Conservation (phyloP, 2,329 filamentous ascomycete species). For the Pestalotiopsis fici region DNA sequence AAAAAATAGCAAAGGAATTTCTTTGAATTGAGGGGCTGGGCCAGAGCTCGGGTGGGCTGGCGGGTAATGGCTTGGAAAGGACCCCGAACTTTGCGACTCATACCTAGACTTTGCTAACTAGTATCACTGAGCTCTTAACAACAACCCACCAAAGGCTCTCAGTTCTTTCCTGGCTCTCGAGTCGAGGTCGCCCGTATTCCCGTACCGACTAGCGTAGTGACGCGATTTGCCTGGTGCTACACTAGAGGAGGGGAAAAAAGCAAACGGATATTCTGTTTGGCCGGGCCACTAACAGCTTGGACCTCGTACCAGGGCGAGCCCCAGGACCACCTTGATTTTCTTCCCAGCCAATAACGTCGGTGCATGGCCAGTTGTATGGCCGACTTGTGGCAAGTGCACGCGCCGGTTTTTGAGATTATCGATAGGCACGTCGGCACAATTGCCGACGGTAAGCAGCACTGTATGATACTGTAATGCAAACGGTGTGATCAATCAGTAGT, state of each 20-base stretch:
- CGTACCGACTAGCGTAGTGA: no score
- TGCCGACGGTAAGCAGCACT: constrained; percentile 3
- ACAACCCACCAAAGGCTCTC: neutral
- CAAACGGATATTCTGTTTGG: constrained; percentile 5
- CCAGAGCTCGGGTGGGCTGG: neutral
- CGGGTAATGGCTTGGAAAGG: neutral
- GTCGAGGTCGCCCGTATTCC: neutral
- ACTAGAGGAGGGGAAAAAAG: neutral
- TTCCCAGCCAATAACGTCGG: neutral
- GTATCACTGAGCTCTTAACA: neutral
- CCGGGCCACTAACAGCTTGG: neutral
- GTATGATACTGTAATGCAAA: neutral
- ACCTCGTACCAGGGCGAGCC: neutral
- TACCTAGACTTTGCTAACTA: neutral
- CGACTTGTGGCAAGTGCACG: neutral
- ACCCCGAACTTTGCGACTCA: neutral
- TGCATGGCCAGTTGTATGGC: neutral
- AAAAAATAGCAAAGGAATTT: constrained; percentile 6
- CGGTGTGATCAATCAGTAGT: neutral
- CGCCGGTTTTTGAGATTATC: neutral
- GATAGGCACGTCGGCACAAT: neutral
- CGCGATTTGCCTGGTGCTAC: neutral
- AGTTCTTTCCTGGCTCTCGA: neutral
- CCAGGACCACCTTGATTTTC: neutral
- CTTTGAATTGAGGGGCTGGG: constrained; percentile 8